Percentiles rank a stretch among this genome's conserved stretches.
Conservation (phyloP, 176 grass and related monocot genomes). For the Paspalum notatum region DNA sequence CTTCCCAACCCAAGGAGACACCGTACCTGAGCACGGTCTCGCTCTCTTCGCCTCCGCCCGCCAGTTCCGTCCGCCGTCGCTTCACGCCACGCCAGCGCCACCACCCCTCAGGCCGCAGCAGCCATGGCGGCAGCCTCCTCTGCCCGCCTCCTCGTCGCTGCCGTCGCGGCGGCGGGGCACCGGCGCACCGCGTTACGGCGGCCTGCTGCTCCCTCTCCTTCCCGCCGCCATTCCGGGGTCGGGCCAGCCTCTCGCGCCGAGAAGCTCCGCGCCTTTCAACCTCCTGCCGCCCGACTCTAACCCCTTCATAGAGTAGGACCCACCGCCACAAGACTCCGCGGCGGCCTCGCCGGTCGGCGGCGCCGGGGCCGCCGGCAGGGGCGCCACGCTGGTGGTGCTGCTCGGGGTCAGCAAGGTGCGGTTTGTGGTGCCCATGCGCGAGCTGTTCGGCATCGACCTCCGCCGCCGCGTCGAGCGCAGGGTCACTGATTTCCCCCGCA, state of each 20-base stretch:
- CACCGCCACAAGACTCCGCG: conserved; percentile 18
- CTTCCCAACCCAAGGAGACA: too few relatives aligned
- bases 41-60: neutral
- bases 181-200: conserved; percentile 2
- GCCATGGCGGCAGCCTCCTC: conserved; percentile 58
- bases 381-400: conserved; percentile 72
- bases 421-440: conserved; percentile 73
- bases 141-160: conserved; percentile 46
- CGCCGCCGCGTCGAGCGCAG: conserved; percentile 69
- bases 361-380: conserved; percentile 28
- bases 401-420: conserved; percentile 79
- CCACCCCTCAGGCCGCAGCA: neutral
- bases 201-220: conserved; percentile 41
- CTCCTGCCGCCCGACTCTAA: conserved; percentile 46
- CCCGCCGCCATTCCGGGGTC: conserved; percentile 40
- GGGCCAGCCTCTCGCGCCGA: conserved; percentile 22
- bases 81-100: neutral
- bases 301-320: conserved; percentile 71
- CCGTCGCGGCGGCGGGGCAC: conserved; percentile 38
- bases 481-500: conserved; percentile 57
- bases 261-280: conserved; percentile 26
- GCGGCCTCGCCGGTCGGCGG: conserved; percentile 29
- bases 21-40: neutral
- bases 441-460: conserved; percentile 77
- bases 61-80: neutral